phyloP scores from a whole-genome alignment of 306 rosid genomes.

The Trifolium dubium region DNA sequence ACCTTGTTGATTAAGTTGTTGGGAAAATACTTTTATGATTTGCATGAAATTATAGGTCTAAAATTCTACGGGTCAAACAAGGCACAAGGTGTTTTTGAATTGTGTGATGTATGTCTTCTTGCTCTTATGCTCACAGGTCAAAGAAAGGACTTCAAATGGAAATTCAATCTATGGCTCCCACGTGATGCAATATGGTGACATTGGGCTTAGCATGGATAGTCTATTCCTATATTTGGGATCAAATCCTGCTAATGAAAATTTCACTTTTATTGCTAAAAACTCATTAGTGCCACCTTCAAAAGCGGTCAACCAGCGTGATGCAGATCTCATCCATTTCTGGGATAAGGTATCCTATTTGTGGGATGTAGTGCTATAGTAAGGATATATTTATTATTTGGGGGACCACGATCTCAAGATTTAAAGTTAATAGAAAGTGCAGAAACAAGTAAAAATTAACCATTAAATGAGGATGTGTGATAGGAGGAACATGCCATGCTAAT shows the following conservation, averaged over 20 bases:
- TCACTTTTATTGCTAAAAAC: slow-evolving; percentile 61
- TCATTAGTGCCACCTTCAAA: slow-evolving; percentile 71
- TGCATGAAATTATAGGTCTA: background rate
- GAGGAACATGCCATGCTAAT: background rate
- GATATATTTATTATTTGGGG: slow-evolving; percentile 23
- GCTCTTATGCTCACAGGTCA: slow-evolving; percentile 63
- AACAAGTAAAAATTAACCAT: background rate
- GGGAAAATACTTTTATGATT: background rate
- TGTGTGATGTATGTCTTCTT: slow-evolving; percentile 26
- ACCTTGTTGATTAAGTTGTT: background rate
- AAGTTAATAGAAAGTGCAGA: background rate
- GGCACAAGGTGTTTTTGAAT: slow-evolving; percentile 28
- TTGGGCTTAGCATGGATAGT: slow-evolving; percentile 58
- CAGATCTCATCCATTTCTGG: slow-evolving; percentile 99
- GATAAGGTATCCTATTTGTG: slow-evolving; percentile 63
- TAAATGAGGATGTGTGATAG: slow-evolving; percentile 15
- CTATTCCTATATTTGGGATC: slow-evolving; percentile 75
- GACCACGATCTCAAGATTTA: slow-evolving; percentile 1
- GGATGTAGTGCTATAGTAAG: slow-evolving; percentile 12
- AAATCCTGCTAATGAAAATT: slow-evolving; percentile 91
- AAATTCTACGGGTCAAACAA: slow-evolving; percentile 19
- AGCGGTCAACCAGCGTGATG: slow-evolving; percentile 93
- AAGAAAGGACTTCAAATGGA: slow-evolving; percentile 70
- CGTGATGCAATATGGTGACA: slow-evolving; percentile 95
- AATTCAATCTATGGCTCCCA: slow-evolving; percentile 78